Percentiles rank a stretch among this genome's conserved stretches.
phyloP scores from a whole-genome alignment of 2,329 filamentous ascomycete genomes.

The Ophiostoma fasciatum region DNA sequence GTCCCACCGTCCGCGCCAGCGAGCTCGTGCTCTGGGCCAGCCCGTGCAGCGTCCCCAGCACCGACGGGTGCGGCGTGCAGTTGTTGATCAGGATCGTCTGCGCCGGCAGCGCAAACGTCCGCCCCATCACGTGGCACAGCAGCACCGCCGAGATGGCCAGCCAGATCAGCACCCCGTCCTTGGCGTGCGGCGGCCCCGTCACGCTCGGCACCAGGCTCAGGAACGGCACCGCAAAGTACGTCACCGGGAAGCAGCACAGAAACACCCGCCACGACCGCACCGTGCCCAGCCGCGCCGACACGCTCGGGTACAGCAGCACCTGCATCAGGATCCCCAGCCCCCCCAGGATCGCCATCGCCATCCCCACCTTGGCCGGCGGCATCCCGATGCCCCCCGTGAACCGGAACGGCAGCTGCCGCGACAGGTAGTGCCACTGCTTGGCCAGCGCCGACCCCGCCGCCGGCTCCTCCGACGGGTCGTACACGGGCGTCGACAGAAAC shows the following conservation, averaged over 20 bases:
- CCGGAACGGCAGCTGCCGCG: constrained; percentile 34
- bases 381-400: constrained; percentile 69
- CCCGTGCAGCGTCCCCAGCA: constrained; percentile 42
- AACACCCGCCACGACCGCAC: constrained; percentile 53
- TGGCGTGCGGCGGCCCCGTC: constrained; percentile 32
- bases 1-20: constrained; percentile 43
- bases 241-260: constrained; percentile 53
- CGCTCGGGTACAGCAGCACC: constrained; percentile 52
- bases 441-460: constrained; percentile 5
- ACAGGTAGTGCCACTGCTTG: constrained; percentile 14
- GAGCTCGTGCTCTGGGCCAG: constrained; percentile 43
- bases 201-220: constrained; percentile 50
- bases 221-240: constrained; percentile 56
- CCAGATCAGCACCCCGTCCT: constrained; percentile 47
- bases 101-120: constrained; percentile 51
- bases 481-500: constrained; percentile 59
- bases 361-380: constrained; percentile 53
- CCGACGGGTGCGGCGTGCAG: constrained; percentile 40
- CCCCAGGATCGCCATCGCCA: constrained; percentile 64
- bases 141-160: constrained; percentile 46
- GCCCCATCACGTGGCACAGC: constrained; percentile 52
- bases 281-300: constrained; percentile 54
- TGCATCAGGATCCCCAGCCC: constrained; percentile 61
- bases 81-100: constrained; percentile 47
- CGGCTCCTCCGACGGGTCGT: constrained; percentile 23